phyloP scores from a whole-genome alignment of 345 rosid genomes.

The Sonneratia caseolaris region DNA sequence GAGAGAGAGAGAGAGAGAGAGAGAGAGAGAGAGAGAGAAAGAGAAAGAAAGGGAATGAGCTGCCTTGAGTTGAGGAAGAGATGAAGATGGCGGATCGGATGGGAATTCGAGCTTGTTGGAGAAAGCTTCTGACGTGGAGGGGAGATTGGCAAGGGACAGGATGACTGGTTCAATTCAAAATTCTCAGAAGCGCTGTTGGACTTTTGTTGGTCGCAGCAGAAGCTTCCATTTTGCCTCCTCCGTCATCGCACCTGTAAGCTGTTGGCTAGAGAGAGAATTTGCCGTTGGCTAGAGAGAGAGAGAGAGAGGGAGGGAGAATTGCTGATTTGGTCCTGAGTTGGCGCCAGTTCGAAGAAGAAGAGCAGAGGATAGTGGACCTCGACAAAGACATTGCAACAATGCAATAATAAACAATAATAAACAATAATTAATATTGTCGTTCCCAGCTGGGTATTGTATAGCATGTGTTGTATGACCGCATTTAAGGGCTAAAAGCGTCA shows the following conservation, averaged over 20 bases:
- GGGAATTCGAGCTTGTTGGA: not conserved
- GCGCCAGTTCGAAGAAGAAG: not conserved
- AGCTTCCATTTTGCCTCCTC: constrained; percentile 4
- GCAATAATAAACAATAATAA: no score
- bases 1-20: constrained; percentile 2
- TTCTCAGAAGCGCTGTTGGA: not conserved
- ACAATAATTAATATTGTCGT: no score
- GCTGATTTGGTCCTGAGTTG: constrained; percentile 3
- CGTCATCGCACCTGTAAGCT: not conserved
- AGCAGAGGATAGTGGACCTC: not conserved
- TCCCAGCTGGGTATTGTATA: no score
- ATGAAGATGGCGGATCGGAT: not conserved
- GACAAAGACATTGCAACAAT: not conserved
- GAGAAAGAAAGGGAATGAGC: not conserved
- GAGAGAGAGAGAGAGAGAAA: constrained; percentile 5
- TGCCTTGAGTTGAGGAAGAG: not conserved
- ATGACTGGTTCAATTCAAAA: constrained; percentile 15
- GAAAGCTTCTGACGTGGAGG: not conserved
- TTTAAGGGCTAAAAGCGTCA: no score
- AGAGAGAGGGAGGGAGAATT: not conserved
- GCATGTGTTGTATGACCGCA: no score
- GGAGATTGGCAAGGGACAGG: not conserved
- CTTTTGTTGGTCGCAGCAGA: constrained; percentile 2
- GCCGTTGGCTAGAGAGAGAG: not conserved
- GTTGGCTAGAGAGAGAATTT: not conserved